Percentiles rank a stretch among this genome's conserved stretches.
Evolutionary conservation across 202 grass and related monocot species (phyloP).

Genomic region (Bolboschoenoplectus hybrid): DNA sequence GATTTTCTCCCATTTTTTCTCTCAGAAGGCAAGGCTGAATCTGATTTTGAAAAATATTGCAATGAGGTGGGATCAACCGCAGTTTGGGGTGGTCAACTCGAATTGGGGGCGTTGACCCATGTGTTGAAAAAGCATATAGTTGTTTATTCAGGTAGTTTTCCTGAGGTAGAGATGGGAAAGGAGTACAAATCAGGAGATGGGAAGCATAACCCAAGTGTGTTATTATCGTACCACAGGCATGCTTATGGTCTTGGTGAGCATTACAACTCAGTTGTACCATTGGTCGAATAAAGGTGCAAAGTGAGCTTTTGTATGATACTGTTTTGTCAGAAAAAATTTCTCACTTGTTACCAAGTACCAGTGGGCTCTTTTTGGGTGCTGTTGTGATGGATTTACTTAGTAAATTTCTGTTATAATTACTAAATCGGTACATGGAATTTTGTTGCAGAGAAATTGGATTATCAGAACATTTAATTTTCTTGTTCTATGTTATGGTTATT

Average conservation of each 20-base stretch:
- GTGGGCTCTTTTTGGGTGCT: constrained; percentile 25
- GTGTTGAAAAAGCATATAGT: constrained; percentile 86
- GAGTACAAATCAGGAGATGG: constrained; percentile 60
- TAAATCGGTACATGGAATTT: constrained; percentile 18
- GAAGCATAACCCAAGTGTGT: constrained; percentile 46
- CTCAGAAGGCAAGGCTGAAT: constrained; percentile 72
- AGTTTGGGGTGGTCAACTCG: constrained; percentile 91
- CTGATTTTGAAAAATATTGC: constrained; percentile 73
- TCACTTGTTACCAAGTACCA: constrained; percentile 1
- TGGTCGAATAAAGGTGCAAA: constrained; percentile 24
- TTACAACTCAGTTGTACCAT: constrained; percentile 84
- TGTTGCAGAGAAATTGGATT: constrained; percentile 21
- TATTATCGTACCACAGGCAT: constrained; percentile 86
- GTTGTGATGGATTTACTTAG: background rate
- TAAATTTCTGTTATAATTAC: constrained; percentile 24
- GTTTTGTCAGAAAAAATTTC: constrained; percentile 24
- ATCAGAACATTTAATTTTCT: background rate
- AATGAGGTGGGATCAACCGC: constrained; percentile 72
- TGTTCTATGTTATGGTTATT: background rate
- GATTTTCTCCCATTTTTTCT: constrained; percentile 93
- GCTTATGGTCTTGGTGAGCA: constrained; percentile 98
- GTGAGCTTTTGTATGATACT: constrained; percentile 33
- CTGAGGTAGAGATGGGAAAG: constrained; percentile 94
- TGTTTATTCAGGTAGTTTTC: constrained; percentile 86
- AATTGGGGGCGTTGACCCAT: constrained; percentile 81